These are phyloP conservation scores for Lycium ferocissimum DNA, from an alignment of 257 asterid genomes.

Conservation along the genomic window DNA sequence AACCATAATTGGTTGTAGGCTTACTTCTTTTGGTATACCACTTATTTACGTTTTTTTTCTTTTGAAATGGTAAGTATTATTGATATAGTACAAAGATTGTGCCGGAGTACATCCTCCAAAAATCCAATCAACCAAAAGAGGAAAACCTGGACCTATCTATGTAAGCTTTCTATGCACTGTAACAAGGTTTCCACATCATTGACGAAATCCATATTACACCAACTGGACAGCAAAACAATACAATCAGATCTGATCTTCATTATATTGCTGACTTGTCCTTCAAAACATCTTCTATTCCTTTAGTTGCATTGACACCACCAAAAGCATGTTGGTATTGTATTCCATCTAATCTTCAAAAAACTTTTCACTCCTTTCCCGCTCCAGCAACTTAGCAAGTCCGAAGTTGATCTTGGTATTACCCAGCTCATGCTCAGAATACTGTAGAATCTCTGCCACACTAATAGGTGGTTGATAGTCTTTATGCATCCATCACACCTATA, in stretches of 20 bases:
- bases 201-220: neutral
- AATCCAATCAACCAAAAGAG: neutral
- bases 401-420: neutral
- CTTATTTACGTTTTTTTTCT: neutral
- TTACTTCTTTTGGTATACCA: too few relatives aligned
- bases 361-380: neutral
- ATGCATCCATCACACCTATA: neutral
- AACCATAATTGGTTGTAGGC: too few relatives aligned
- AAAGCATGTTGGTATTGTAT: neutral
- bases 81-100: neutral
- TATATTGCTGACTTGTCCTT: neutral
- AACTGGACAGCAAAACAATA: neutral
- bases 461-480: too few relatives aligned
- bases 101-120: neutral
- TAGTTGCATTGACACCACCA: neutral
- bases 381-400: neutral
- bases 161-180: constrained; percentile 6
- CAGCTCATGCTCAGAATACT: neutral
- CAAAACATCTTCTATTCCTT: neutral
- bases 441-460: neutral
- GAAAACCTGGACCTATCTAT: neutral
- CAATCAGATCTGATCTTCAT: neutral
- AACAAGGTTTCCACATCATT: neutral
- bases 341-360: neutral
- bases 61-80: neutral